Base-by-base conservation (phyloP, 2,329 filamentous ascomycete species). In the Bertia moriformis region DNA sequence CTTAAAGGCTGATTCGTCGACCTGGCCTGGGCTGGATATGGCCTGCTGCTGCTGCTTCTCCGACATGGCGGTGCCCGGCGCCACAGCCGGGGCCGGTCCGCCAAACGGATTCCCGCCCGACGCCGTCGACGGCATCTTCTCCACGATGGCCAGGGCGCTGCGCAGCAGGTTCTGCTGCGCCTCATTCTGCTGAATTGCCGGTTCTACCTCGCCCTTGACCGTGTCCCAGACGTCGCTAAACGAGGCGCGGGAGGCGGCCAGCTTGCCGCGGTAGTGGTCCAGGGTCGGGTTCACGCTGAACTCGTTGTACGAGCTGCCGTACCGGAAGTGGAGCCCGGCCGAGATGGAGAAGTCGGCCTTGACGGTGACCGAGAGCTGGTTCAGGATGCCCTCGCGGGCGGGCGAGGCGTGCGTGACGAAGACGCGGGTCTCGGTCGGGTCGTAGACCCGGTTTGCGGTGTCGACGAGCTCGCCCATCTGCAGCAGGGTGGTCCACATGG, bases 201-300 rank as follows among this genome's bases (percentile, higher is more conserved):
- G 83, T 64, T 95, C 85, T 14, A 98, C 91, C 59, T 98, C 91
- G 38, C 78, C 72, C 65, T 93, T 94, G 51, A 98, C 91, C 1
- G 91, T 98, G 60, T 98, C 91, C 91, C 91, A 98, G 4, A 98
- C 91, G 58, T 98, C 91, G 56, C 93, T 94, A 67, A 98, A 98
- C 0, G 91, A 96, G 1, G 91, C 89, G 63, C 95, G 96, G 38
- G 89, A 96, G 12, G 91, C 91, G 39, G 91, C 89, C 40, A 98
- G 78, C 70, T 98, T 98, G 56, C 91, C 91, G 43, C 91, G 86
- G 62, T 98, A 98, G 62, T 98, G 89, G 52, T 98, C 91, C 40
- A 98, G 69, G 0, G 89, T 95, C 2, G 91, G 93, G 59, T 98
- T 98, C 54, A 98, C 91, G 47, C 88, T 95, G 63, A 98, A 98